Percentiles rank a stretch among this genome's conserved stretches.
Conservation (phyloP, 2,329 filamentous ascomycete species). For the Aquanectria penicillioides region DNA sequence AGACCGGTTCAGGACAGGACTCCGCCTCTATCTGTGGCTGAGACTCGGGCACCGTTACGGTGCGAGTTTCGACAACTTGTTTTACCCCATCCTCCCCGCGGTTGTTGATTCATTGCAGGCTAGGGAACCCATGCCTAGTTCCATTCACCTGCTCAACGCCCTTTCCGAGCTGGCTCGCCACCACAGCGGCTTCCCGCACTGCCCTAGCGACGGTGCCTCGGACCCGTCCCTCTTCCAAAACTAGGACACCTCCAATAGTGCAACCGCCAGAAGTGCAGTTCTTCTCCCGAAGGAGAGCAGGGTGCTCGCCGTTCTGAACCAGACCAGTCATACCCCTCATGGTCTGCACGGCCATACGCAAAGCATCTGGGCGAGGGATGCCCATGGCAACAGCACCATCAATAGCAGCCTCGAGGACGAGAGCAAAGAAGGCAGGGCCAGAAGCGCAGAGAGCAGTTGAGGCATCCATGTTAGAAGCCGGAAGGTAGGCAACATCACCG, state of each 20-base stretch:
- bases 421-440: slow-evolving; percentile 79
- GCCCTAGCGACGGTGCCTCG: slow-evolving; percentile 74
- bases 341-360: slow-evolving; percentile 81
- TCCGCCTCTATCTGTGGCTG: not conserved
- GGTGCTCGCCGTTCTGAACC: slow-evolving; percentile 78
- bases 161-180: slow-evolving; percentile 70
- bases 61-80: not conserved
- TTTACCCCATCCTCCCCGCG: slow-evolving; percentile 1
- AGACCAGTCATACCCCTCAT: slow-evolving; percentile 79
- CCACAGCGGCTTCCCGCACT: slow-evolving; percentile 75
- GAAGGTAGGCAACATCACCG: slow-evolving; percentile 75
- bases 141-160: slow-evolving; percentile 52
- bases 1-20: slow-evolving; percentile 3
- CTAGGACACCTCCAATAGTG: slow-evolving; percentile 78
- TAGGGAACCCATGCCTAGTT: slow-evolving; percentile 38
- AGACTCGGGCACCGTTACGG: not conserved
- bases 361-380: slow-evolving; percentile 75
- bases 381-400: slow-evolving; percentile 85
- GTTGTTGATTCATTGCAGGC: slow-evolving; percentile 25
- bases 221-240: slow-evolving; percentile 77
- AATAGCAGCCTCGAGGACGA: slow-evolving; percentile 79
- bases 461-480: slow-evolving; percentile 75
- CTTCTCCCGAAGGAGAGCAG: slow-evolving; percentile 78
- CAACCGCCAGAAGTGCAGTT: slow-evolving; percentile 82
- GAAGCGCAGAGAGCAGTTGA: slow-evolving; percentile 79